Conservation (phyloP, 192 early-diverging fungal genomes). For the Pilobolus umbonatus region DNA sequence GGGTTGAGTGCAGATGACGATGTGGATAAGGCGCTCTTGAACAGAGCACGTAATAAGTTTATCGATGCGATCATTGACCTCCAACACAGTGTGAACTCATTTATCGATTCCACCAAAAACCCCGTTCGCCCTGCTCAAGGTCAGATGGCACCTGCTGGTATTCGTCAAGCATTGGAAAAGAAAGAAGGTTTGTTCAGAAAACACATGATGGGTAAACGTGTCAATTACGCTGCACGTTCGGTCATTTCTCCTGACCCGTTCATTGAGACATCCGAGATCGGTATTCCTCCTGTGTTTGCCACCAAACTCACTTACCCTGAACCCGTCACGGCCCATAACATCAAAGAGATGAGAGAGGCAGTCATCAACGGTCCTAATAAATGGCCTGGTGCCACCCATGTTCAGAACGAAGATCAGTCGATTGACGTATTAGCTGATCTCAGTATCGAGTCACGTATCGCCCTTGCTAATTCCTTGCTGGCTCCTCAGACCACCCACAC, state of each 20-base stretch:
- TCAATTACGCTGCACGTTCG: constrained; percentile 96
- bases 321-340: constrained; percentile 94
- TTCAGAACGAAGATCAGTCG: constrained; percentile 95
- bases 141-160: constrained; percentile 76
- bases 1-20: constrained; percentile 13
- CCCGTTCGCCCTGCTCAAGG: constrained; percentile 57
- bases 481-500: constrained; percentile 60
- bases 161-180: constrained; percentile 96
- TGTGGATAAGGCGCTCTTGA: constrained; percentile 15
- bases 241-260: constrained; percentile 98
- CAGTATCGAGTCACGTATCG: constrained; percentile 83
- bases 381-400: constrained; percentile 95
- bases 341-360: constrained; percentile 81
- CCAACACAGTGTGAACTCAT: constrained; percentile 86
- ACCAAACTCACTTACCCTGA: constrained; percentile 94
- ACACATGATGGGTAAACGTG: constrained; percentile 99
- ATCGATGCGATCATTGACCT: constrained; percentile 57
- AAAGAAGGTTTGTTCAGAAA: constrained; percentile 99
- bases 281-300: constrained; percentile 96
- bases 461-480: constrained; percentile 90
- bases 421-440: constrained; percentile 75
- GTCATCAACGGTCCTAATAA: constrained; percentile 93
- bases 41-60: constrained; percentile 18
- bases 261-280: constrained; percentile 96
- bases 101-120: constrained; percentile 91